Conservation (phyloP, 208 protist genomes). For the Jaenimonas drosophilae region DNA sequence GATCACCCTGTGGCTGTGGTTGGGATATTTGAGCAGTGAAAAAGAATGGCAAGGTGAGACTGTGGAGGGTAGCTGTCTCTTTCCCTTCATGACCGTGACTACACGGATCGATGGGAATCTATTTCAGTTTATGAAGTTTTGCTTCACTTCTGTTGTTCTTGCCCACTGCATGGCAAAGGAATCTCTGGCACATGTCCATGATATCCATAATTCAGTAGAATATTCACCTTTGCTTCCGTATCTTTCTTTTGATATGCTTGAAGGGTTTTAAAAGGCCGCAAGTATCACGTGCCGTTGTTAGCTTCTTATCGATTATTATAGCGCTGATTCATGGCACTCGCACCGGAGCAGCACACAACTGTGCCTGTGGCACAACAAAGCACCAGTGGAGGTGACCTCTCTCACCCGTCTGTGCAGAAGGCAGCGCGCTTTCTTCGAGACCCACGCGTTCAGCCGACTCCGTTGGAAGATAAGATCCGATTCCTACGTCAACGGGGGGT, state of each 20-base stretch:
- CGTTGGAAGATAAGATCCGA: constrained; percentile 41
- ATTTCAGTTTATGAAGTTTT: neutral
- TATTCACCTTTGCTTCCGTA: neutral
- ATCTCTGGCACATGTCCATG: neutral
- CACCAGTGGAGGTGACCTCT: constrained; percentile 8
- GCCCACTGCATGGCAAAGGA: too few relatives aligned
- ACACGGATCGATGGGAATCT: neutral
- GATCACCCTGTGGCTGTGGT: neutral
- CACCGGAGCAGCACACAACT: constrained; percentile 1
- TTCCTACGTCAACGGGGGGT: constrained; percentile 77
- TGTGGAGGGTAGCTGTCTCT: constrained; percentile 2
- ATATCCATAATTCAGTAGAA: neutral
- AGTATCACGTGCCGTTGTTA: neutral
- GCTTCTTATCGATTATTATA: neutral
- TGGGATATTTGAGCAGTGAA: neutral
- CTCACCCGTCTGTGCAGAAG: constrained; percentile 17
- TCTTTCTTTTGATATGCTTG: neutral
- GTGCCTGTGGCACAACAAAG: constrained; percentile 12
- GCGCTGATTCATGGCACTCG: neutral
- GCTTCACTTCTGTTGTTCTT: constrained; percentile 2
- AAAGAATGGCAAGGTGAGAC: constrained; percentile 4
- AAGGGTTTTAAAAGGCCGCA: neutral
- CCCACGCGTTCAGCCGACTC: constrained; percentile 33
- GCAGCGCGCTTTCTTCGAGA: constrained; percentile 65
- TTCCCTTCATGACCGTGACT: neutral